These are phyloP conservation scores for Gracilaria vermiculophylla DNA, from an alignment of 23 red algal genomes.

Conservation along the genomic window DNA sequence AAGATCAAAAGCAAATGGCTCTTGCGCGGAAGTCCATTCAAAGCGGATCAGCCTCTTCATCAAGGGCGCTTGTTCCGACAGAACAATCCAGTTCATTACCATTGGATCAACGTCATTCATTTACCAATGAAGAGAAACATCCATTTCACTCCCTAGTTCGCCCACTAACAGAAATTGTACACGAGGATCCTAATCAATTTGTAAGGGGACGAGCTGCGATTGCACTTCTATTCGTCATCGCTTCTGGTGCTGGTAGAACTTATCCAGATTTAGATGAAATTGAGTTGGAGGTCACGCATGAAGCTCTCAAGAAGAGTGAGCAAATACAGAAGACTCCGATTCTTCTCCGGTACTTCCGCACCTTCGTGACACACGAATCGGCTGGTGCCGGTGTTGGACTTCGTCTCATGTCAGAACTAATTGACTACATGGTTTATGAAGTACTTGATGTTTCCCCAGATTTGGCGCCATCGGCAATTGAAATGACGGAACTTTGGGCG, in stretches of 20 bases:
- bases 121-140: slow-evolving; percentile 28
- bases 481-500: slow-evolving; percentile 75
- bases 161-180: slow-evolving; percentile 68
- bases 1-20: slow-evolving; percentile 41
- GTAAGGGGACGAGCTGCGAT: slow-evolving; percentile 54
- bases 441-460: slow-evolving; percentile 71
- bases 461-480: slow-evolving; percentile 67
- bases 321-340: slow-evolving; percentile 41
- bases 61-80: slow-evolving; percentile 24
- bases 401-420: slow-evolving; percentile 46
- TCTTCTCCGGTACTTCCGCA: slow-evolving; percentile 65
- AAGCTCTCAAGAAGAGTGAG: slow-evolving; percentile 22
- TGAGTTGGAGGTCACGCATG: slow-evolving; percentile 12
- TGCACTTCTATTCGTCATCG: slow-evolving; percentile 64
- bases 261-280: slow-evolving; percentile 21
- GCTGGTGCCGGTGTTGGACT: slow-evolving; percentile 57
- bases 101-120: not conserved
- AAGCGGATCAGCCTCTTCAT: not conserved
- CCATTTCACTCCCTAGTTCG: slow-evolving; percentile 59
- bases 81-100: not conserved
- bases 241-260: slow-evolving; percentile 63
- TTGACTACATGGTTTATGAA: slow-evolving; percentile 76
- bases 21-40: slow-evolving; percentile 30
- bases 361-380: slow-evolving; percentile 44
- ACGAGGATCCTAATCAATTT: slow-evolving; percentile 73